Evolutionary conservation across 106 monocot genomes (phyloP).

Genomic region (Phalaenopsis aphrodite): DNA sequence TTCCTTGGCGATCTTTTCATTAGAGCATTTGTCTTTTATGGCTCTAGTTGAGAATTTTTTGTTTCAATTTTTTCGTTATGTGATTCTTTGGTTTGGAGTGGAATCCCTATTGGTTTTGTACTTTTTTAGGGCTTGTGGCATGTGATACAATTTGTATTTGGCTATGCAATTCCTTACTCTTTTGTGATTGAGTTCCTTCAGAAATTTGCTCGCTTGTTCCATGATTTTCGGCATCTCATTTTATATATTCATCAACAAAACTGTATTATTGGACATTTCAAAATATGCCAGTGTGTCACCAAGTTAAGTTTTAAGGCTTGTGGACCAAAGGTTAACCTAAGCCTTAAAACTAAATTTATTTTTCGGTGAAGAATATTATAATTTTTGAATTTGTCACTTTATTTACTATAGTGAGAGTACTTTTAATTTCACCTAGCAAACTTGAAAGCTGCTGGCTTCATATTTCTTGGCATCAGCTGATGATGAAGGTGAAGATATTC

Average conservation of each 20-base stretch:
- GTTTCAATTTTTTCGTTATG: no score
- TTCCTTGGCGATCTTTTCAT: no score
- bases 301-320: not conserved
- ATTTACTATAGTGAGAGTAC: not conserved
- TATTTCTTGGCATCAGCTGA: conserved; percentile 29
- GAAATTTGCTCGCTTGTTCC: not conserved
- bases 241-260: not conserved
- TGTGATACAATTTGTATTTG: no score
- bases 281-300: not conserved
- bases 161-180: no score
- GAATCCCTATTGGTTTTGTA: no score
- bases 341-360: not conserved
- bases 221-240: not conserved
- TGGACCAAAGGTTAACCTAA: not conserved
- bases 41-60: no score
- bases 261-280: not conserved
- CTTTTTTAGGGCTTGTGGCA: no score
- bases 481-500: conserved; percentile 85
- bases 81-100: no score
- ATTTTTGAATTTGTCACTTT: not conserved
- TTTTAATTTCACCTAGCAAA: conserved; percentile 6
- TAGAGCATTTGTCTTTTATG: no score
- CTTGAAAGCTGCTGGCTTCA: conserved; percentile 1
- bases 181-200: not conserved
- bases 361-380: not conserved